These are phyloP conservation scores for Globisporangium okanoganense DNA, from an alignment of 352 stramenopile genomes.

Conservation along the genomic window DNA sequence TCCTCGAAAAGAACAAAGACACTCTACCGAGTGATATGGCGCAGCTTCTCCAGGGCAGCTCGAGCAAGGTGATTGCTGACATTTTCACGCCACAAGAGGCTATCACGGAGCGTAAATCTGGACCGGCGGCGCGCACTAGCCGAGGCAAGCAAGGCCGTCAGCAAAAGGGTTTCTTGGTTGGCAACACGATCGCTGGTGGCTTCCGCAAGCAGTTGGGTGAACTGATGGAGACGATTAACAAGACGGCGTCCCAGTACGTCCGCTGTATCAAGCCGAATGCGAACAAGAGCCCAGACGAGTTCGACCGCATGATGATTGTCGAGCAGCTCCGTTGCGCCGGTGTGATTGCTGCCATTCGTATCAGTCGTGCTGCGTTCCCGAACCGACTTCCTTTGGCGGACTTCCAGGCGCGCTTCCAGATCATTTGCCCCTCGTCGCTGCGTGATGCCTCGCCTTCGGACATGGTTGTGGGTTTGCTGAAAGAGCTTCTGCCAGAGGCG, in stretches of 20 bases:
- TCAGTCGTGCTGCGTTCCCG: slow-evolving; percentile 83
- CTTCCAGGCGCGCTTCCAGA: slow-evolving; percentile 80
- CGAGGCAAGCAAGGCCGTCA: slow-evolving; percentile 49
- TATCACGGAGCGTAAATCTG: slow-evolving; percentile 22
- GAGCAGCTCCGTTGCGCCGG: slow-evolving; percentile 87
- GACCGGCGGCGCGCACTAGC: slow-evolving; percentile 21
- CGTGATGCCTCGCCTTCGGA: slow-evolving; percentile 44
- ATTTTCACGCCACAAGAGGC: slow-evolving; percentile 49
- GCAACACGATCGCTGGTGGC: slow-evolving; percentile 76
- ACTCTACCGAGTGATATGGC: slow-evolving; percentile 79
- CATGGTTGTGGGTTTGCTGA: slow-evolving; percentile 77
- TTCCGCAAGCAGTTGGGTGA: slow-evolving; percentile 86
- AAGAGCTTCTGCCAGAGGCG: slow-evolving; percentile 64
- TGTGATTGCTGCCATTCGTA: slow-evolving; percentile 88
- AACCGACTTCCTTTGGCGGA: slow-evolving; percentile 90
- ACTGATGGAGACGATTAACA: slow-evolving; percentile 86
- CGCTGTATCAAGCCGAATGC: slow-evolving; percentile 91
- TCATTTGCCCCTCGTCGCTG: slow-evolving; percentile 72
- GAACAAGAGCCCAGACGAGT: slow-evolving; percentile 78
- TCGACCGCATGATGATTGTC: slow-evolving; percentile 86
- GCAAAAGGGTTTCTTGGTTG: slow-evolving; percentile 72
- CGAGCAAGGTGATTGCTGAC: slow-evolving; percentile 52
- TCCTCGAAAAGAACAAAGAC: slow-evolving; percentile 87
- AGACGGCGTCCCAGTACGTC: slow-evolving; percentile 86
- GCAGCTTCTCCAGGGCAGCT: slow-evolving; percentile 61